These are phyloP conservation scores for Skeletonema grethae DNA, from an alignment of 108 stramenopile species.

Conservation along the genomic window DNA sequence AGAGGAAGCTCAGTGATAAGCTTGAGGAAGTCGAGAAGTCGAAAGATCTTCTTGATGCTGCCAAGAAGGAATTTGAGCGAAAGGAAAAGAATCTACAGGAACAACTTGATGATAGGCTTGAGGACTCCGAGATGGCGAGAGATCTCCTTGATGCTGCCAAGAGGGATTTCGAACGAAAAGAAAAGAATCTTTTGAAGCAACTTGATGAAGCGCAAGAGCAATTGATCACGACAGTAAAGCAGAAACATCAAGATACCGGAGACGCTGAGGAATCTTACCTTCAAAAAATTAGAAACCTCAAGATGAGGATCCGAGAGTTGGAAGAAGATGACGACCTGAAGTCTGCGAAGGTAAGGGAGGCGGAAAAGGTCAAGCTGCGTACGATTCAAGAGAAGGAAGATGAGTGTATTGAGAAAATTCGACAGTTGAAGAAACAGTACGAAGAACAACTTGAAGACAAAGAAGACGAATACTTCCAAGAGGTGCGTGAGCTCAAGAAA, in stretches of 20 bases:
- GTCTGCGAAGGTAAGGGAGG: constrained; percentile 12
- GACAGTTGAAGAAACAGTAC: constrained; percentile 27
- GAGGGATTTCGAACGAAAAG: no score
- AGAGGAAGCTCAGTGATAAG: constrained; percentile 2
- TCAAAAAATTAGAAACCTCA: constrained; percentile 21
- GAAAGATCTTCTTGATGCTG: constrained; percentile 17
- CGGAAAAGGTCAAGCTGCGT: constrained; percentile 17
- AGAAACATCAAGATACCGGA: constrained; percentile 16
- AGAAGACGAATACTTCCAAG: constrained; percentile 22
- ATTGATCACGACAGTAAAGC: constrained; percentile 1
- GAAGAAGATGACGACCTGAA: constrained; percentile 5
- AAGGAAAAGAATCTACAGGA: background rate
- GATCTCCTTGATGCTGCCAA: no score
- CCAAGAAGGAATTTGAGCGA: constrained; percentile 14
- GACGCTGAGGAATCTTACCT: constrained; percentile 8
- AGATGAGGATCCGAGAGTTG: constrained; percentile 13
- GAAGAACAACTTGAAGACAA: constrained; percentile 19
- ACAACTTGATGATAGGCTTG: no score
- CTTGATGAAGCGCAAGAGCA: constrained; percentile 7
- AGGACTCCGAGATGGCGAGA: no score
- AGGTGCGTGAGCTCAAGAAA: constrained; percentile 21
- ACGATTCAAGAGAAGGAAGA: constrained; percentile 37
- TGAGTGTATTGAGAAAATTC: constrained; percentile 14
- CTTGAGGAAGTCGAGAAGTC: constrained; percentile 11
- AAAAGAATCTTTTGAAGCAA: background rate